Base-by-base conservation (phyloP, 2,329 filamentous ascomycete species). In the Pseudocercospora eumusae region DNA sequence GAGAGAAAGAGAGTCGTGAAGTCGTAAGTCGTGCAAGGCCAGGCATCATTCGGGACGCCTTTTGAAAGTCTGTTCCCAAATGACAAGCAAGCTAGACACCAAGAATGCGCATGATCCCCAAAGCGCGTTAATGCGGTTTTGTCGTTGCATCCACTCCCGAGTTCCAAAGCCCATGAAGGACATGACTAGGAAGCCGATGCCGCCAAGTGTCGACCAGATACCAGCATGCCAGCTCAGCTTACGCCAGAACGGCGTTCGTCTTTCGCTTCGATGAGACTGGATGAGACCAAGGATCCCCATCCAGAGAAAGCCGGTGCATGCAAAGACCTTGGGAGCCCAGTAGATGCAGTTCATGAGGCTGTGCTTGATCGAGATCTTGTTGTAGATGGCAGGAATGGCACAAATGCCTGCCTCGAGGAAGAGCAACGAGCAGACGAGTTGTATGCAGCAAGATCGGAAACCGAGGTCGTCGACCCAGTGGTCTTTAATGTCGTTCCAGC, bases 61-160 rank as follows among this genome's bases (percentile, higher is more conserved):
- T 47, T 47, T 47, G 21, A 47, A 47, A 47, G 18, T 47, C 20
- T 47, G 44, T 7, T 47, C 44, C 44, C 44, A 47, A 20, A 47
- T 47, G 20, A 47, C 44, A 9, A 54, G 27, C 20, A 54, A 13
- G 50, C 50, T 33, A 1, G 27, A 54, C 25, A 54, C 50, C 18
- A 54, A 28, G 50, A 54, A 54, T 15, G 50, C 50, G 27, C 44
- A 54, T 23, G 50, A 31, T 20, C 50, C 50, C 50, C 23, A 54
- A 10, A 36, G 28, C 28, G 50, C 50, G 20, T 15, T 20, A 15
- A 31, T 21, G 27, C 23, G 23, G 28, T 21, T 20, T 7, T 54
- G 50, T 54, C 27, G 18, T 54, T 31, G 25, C 27, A 33, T 47
- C 50, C 50, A 54, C 27, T 31, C 20, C n/a, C 21, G 27, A 9